A percentile compares a stretch with the other conserved stretches of the same genome.
phyloP scores from a whole-genome alignment of 2,329 filamentous ascomycete species.

The Coniochaeta prunicola region DNA sequence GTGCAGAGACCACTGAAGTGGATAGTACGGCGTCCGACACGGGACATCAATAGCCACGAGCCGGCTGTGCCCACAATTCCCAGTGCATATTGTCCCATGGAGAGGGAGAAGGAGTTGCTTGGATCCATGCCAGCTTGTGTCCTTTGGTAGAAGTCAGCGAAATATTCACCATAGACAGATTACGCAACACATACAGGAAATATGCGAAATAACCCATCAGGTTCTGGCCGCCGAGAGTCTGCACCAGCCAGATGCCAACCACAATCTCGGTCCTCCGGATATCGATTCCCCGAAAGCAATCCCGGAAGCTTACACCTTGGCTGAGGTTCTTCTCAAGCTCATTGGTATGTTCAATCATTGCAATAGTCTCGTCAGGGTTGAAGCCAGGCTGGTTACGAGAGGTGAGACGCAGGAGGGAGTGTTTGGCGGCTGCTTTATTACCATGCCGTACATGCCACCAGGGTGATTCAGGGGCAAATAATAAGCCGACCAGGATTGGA shows the following conservation, averaged over 20 bases:
- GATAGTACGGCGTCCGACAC: constrained; percentile 41
- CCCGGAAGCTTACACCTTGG: constrained; percentile 33
- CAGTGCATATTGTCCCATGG: constrained; percentile 41
- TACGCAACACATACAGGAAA: constrained; percentile 23
- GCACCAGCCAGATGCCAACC: constrained; percentile 39
- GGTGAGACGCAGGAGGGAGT: constrained; percentile 23
- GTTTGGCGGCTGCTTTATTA: constrained; percentile 22
- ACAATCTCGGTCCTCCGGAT: constrained; percentile 47
- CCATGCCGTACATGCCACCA: constrained; percentile 38
- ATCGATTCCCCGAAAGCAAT: constrained; percentile 46
- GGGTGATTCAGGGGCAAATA: constrained; percentile 32
- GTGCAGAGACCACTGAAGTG: constrained; percentile 37
- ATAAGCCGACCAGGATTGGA: constrained; percentile 21
- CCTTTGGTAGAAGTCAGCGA: background rate
- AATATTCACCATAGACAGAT: background rate
- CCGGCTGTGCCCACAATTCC: constrained; percentile 42
- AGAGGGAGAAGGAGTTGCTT: constrained; percentile 34
- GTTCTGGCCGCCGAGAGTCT: constrained; percentile 39
- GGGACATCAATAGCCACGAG: constrained; percentile 42
- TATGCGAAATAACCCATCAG: constrained; percentile 43
- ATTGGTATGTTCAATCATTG: constrained; percentile 36
- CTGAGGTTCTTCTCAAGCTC: constrained; percentile 35
- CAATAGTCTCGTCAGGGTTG: constrained; percentile 28
- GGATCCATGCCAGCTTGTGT: constrained; percentile 36
- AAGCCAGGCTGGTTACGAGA: constrained; percentile 15